Evolutionary conservation across 805 yeast genomes (phyloP).

Genomic region (Pichia thaimueangensis): DNA sequence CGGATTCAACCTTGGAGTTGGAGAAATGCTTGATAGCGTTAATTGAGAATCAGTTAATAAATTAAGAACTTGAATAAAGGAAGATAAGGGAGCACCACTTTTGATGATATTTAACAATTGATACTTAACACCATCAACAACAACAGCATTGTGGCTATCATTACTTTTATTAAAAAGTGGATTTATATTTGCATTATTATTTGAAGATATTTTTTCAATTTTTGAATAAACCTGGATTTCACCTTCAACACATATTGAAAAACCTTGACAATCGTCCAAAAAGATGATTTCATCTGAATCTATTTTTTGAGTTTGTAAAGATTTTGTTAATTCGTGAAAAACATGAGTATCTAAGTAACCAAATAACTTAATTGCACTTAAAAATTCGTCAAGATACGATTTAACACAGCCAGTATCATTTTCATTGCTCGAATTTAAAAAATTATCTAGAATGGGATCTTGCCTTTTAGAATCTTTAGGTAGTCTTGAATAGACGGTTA

Average conservation of each 20-base stretch:
- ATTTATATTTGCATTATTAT: slow-evolving; percentile 10
- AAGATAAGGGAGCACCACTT: slow-evolving; percentile 79
- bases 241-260: slow-evolving; percentile 91
- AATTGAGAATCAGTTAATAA: slow-evolving; percentile 38
- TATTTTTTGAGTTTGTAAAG: slow-evolving; percentile 82
- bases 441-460: slow-evolving; percentile 41
- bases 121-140: slow-evolving; percentile 53
- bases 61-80: slow-evolving; percentile 72
- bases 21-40: slow-evolving; percentile 9
- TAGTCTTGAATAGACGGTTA: slow-evolving; percentile 56
- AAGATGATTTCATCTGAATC: slow-evolving; percentile 70
- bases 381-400: slow-evolving; percentile 80
- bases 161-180: slow-evolving; percentile 26
- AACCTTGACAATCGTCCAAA: slow-evolving; percentile 64
- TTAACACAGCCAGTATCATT: slow-evolving; percentile 38
- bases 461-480: slow-evolving; percentile 40
- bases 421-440: slow-evolving; percentile 32
- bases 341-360: slow-evolving; percentile 89
- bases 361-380: slow-evolving; percentile 86
- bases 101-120: slow-evolving; percentile 76
- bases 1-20: slow-evolving; percentile 11
- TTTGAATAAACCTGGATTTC: slow-evolving; percentile 70
- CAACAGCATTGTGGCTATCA: slow-evolving; percentile 34
- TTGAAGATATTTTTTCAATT: slow-evolving; percentile 29
- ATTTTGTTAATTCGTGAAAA: slow-evolving; percentile 85